Percentiles rank a stretch among this genome's conserved stretches.
phyloP scores from a whole-genome alignment of 805 yeast genomes.

The Ogataea trehalophila region DNA sequence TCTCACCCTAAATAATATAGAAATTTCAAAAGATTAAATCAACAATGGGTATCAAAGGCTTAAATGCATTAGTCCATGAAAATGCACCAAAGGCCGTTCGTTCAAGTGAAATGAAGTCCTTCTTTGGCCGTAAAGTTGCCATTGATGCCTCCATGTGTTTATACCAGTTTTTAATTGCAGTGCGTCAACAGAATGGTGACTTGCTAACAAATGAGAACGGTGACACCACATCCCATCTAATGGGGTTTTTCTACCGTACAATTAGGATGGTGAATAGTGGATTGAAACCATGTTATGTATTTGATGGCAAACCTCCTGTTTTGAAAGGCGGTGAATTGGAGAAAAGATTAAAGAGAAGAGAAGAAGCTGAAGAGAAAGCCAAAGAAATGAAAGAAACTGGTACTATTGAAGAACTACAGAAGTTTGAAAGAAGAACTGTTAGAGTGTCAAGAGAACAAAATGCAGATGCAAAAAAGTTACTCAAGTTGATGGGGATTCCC shows the following conservation, averaged over 20 bases:
- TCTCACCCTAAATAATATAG: too few species aligned
- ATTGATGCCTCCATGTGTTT: constrained; percentile 96
- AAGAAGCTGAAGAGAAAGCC: constrained; percentile 73
- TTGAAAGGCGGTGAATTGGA: constrained; percentile 89
- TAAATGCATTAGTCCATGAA: constrained; percentile 81
- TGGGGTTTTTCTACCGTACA: constrained; percentile 96
- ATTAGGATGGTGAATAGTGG: constrained; percentile 85
- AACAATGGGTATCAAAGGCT: constrained; percentile 50
- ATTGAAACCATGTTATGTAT: constrained; percentile 94
- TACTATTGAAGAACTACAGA: constrained; percentile 67
- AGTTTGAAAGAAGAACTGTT: constrained; percentile 82
- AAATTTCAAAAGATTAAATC: background rate
- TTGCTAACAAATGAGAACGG: constrained; percentile 86
- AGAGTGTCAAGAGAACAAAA: constrained; percentile 86
- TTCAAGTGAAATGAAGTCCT: constrained; percentile 73
- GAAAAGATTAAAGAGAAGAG: constrained; percentile 75
- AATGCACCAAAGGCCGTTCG: constrained; percentile 82
- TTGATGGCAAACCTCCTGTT: constrained; percentile 97
- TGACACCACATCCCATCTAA: constrained; percentile 86
- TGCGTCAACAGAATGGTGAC: constrained; percentile 94
- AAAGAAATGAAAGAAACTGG: constrained; percentile 78
- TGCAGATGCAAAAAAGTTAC: constrained; percentile 82
- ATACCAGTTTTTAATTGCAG: constrained; percentile 93
- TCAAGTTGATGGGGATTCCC: constrained; percentile 93
- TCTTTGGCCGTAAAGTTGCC: constrained; percentile 95